Conservation (phyloP, 768 basidiomycete species). For the Lactarius indigo region DNA sequence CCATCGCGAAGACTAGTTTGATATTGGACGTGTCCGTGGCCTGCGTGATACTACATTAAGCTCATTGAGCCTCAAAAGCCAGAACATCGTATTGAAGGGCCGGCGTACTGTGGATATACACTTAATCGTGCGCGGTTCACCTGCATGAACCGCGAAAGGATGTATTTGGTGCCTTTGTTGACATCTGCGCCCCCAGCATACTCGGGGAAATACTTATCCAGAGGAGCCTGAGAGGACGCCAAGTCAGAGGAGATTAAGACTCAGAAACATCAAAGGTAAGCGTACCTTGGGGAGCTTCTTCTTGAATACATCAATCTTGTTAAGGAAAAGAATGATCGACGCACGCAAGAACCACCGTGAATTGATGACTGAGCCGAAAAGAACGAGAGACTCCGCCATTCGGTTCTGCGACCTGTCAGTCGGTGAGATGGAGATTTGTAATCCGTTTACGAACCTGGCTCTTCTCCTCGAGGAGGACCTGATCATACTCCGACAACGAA, state of each 20-base stretch:
- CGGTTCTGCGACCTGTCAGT: constrained; percentile 49
- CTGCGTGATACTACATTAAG: constrained; percentile 57
- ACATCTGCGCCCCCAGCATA: constrained; percentile 87
- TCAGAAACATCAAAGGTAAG: not conserved
- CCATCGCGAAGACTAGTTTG: constrained; percentile 78
- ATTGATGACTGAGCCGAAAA: constrained; percentile 77
- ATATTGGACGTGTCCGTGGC: constrained; percentile 88
- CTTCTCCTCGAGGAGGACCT: constrained; percentile 66
- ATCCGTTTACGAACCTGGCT: constrained; percentile 45
- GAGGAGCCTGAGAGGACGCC: constrained; percentile 47
- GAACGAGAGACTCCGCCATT: constrained; percentile 67
- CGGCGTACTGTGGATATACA: constrained; percentile 79
- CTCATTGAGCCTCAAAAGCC: no score
- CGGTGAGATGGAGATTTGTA: not conserved
- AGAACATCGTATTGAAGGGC: not conserved
- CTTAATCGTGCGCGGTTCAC: constrained; percentile 78
- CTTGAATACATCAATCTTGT: constrained; percentile 77
- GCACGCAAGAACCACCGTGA: constrained; percentile 72
- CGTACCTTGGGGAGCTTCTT: constrained; percentile 57
- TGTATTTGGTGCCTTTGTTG: constrained; percentile 92
- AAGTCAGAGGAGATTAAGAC: no score
- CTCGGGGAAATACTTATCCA: constrained; percentile 81
- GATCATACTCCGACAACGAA: constrained; percentile 72
- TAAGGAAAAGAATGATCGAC: constrained; percentile 63
- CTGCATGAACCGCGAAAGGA: constrained; percentile 93